These are phyloP conservation scores for Gremmenia infestans DNA, from an alignment of 2,329 filamentous ascomycete species.

Conservation along the genomic window DNA sequence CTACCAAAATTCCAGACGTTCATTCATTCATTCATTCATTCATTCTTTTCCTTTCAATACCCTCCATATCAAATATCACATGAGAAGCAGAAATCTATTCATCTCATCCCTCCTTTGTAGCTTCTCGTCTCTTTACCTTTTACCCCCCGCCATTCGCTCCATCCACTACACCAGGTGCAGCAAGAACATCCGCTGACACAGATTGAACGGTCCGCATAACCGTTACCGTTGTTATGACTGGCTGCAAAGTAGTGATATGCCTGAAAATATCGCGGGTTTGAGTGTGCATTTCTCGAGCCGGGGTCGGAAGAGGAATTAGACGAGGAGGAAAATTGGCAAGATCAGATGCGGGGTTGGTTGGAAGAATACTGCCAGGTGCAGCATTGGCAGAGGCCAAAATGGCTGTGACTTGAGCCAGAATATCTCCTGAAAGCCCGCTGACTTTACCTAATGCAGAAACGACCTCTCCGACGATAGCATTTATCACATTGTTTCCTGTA, in stretches of 20 bases:
- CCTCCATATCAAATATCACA: neutral
- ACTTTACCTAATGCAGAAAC: constrained; percentile 8
- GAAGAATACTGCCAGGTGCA: neutral
- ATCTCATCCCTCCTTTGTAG: neutral
- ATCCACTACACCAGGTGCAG: neutral
- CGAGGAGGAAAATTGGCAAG: neutral
- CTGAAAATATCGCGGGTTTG: neutral
- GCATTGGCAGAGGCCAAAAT: constrained; percentile 2
- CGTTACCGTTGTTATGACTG: neutral
- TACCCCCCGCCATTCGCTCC: neutral
- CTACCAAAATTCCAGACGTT: neutral
- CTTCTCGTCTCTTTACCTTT: neutral
- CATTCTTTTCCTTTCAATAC: neutral
- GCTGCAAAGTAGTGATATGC: neutral
- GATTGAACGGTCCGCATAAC: too few relatives aligned
- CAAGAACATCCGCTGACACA: neutral
- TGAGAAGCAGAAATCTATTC: neutral
- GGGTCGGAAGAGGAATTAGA: neutral
- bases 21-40: neutral
- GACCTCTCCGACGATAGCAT: neutral
- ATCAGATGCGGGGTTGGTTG: neutral
- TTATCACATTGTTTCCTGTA: neutral
- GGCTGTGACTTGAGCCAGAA: constrained; percentile 7
- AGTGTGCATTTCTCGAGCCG: neutral
- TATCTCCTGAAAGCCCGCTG: constrained; percentile 6